Evolutionary conservation across 106 monocot genomes (phyloP), one percentile per base, ranked within the genome.

Genomic region (Dendrobium officinale): DNA sequence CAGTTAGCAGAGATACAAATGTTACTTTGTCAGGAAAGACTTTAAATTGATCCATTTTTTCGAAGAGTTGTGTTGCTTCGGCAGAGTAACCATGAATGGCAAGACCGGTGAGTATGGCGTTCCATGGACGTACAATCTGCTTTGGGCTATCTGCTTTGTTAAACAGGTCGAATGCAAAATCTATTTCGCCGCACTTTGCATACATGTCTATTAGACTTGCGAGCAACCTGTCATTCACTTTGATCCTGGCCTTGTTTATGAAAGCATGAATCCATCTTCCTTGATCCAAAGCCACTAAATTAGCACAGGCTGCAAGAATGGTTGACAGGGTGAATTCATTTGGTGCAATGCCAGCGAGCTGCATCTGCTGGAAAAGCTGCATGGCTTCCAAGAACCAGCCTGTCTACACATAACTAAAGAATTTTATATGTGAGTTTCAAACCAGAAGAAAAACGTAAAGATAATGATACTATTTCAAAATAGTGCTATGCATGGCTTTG

Each of bases 191-290:
- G 45, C 91, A 91, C 31, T 91, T 91, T 7, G 86, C 79, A 79
- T 91, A 88, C 91, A 88, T 91, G 43, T 91, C 88, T 4, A 91
- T 84, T 26, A 91, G 85, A 19, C 82, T 80, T 13, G 90, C 84
- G 47, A 87, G 82, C 43, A 90, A 58, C 27, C 87, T 81, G 13
- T 85, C 87, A 26, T 87, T 90, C 72, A 90, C 19, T 17, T 58
- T 77, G 79, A 90, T 73, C 48, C 64, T 84, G 2, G 76, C 37
- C 79, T 80, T 90, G 20, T 41, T 79, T 70, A 90, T 83, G 74
- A 85, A 90, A n/a, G 75, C 40, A 51, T 90, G 90, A 49, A 90
- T 73, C 90, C 87, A 90, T 59, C 75, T 90, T 48, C 90, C 90
- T 75, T 89, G 89, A 61, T 89, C 84, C 77, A 89, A 75, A 18